Conservation (phyloP, 176 grass and related monocot species). For the Aechmea fasciata region DNA sequence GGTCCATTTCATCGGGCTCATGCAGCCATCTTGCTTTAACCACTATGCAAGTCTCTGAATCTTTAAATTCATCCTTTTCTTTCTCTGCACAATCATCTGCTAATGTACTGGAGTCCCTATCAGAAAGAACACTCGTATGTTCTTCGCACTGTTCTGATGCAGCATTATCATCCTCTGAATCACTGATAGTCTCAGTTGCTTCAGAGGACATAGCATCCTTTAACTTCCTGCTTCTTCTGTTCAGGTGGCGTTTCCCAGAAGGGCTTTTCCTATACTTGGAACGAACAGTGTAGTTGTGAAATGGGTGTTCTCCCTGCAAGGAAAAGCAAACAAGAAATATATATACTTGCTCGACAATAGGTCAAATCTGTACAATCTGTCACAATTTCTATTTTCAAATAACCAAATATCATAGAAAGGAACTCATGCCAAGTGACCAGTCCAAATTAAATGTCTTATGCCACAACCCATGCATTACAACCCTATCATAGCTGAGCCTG, state of each 20-base stretch:
- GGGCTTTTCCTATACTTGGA: conserved; percentile 68
- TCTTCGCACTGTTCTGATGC: conserved; percentile 33
- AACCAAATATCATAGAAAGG: background rate
- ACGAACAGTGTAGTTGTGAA: conserved; percentile 93
- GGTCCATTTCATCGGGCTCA: conserved; percentile 83
- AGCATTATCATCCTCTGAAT: conserved; percentile 18
- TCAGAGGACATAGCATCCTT: conserved; percentile 27
- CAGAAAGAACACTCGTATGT: conserved; percentile 20
- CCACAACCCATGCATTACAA: too few species aligned
- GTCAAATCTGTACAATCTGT: background rate
- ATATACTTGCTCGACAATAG: background rate
- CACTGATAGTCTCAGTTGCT: conserved; percentile 17
- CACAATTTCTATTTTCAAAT: background rate
- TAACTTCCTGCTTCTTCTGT: conserved; percentile 21
- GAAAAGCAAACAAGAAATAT: background rate
- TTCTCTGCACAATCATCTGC: conserved; percentile 11
- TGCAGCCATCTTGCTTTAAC: conserved; percentile 79
- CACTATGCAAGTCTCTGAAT: conserved; percentile 19
- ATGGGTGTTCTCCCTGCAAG: conserved; percentile 77
- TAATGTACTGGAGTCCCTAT: conserved; percentile 16
- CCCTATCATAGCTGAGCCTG: too few species aligned
- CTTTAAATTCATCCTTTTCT: conserved; percentile 19
- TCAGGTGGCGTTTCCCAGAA: conserved; percentile 27
- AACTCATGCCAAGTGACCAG: background rate
- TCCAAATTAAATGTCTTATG: background rate